Conservation (phyloP, 2,329 filamentous ascomycete genomes). For the Emericellopsis atlantica region DNA sequence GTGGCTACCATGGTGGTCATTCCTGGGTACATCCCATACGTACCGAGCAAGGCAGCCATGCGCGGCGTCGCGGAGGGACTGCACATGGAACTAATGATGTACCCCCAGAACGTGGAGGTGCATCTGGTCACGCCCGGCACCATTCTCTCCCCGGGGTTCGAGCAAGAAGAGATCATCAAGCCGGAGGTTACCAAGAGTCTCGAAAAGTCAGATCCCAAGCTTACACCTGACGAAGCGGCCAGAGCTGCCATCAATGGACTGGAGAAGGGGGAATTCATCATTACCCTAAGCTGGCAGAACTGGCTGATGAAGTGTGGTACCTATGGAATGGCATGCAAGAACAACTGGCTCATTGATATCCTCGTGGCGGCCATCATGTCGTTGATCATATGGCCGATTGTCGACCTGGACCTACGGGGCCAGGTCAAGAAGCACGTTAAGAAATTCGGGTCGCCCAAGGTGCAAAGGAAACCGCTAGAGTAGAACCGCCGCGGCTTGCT, state of each 20-base stretch:
- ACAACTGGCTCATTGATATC: conserved; percentile 48
- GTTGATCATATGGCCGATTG: conserved; percentile 44
- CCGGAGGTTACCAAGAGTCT: conserved; percentile 67
- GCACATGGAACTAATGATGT: conserved; percentile 72
- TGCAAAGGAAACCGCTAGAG: conserved; percentile 22
- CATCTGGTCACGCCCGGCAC: conserved; percentile 77
- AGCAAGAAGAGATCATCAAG: conserved; percentile 66
- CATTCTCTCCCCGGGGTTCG: conserved; percentile 65
- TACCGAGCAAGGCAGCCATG: conserved; percentile 74
- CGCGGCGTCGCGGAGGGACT: conserved; percentile 73
- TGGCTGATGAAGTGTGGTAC: conserved; percentile 54
- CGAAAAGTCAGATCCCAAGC: conserved; percentile 70
- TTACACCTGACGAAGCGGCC: conserved; percentile 71
- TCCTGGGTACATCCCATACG: conserved; percentile 74
- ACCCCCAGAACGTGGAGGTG: conserved; percentile 70
- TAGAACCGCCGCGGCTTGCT: not conserved
- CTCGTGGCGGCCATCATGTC: conserved; percentile 37
- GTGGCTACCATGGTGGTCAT: conserved; percentile 63
- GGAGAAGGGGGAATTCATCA: conserved; percentile 67
- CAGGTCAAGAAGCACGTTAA: conserved; percentile 44
- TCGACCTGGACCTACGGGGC: conserved; percentile 39
- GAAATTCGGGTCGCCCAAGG: conserved; percentile 45
- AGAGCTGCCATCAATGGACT: conserved; percentile 55
- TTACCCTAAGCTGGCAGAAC: conserved; percentile 65
- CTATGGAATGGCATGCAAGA: conserved; percentile 42